Evolutionary conservation across 139 green algal genomes (phyloP), one percentile per base, ranked within the genome.

Genomic region (Parachlorella kessleri): DNA sequence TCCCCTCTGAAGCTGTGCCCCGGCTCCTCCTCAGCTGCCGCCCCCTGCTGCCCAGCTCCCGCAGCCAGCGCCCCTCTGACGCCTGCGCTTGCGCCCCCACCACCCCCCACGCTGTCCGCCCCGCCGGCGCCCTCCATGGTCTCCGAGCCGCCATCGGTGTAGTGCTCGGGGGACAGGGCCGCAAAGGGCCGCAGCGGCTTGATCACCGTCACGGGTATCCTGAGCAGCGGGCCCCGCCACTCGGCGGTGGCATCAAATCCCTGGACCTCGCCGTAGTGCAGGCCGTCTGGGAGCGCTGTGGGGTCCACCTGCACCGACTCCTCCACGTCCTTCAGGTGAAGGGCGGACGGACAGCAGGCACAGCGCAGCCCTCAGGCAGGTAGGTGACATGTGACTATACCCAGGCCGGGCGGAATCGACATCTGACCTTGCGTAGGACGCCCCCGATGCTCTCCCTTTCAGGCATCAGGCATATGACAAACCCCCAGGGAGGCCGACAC

Each of bases 261-360:
- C 23, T 70, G 59, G 14, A 98, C 80, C 77, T 98, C 93, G 4
- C 85, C 90, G 75, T 94, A 95, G 84, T 98, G 94, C 73, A 98
- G 79, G 0, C 93, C 94, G 0, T 90, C 72, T 1, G 82, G 72
- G 26, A 98, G 85, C 0, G 1, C 3, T 6, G 78, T 85, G 26
- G 88, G 75, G 75, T 98, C 90, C 30, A 98, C 87, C 63, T 90
- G 48, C n/a, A n/a, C n/a, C n/a, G n/a, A n/a, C n/a, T n/a, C n/a
- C n/a, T n/a, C n/a, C n/a, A n/a, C n/a, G n/a, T n/a, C n/a, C n/a
- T n/a, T n/a, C n/a, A n/a, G n/a, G n/a, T n/a, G n/a, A n/a, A n/a
- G n/a, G n/a, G n/a, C n/a, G n/a, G n/a, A n/a, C n/a, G n/a, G n/a
- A n/a, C n/a, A n/a, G n/a, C n/a, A n/a, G n/a, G n/a, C n/a, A n/a